phyloP scores from a whole-genome alignment of 108 stramenopile genomes.

The Cyclotella atomus region DNA sequence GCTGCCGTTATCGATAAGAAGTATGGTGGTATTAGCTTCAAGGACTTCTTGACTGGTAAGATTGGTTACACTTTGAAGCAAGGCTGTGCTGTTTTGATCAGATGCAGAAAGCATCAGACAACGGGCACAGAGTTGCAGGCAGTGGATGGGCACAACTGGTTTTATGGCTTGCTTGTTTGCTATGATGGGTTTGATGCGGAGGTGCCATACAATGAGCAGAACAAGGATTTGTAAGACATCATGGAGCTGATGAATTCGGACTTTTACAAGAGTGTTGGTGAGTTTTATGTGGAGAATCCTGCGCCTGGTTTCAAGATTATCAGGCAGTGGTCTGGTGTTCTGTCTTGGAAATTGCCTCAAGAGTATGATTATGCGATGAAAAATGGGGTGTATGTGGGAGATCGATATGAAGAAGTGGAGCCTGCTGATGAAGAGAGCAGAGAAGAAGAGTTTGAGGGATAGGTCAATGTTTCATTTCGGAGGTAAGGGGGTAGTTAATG shows the following conservation, averaged over 20 bases:
- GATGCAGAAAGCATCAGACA: background rate
- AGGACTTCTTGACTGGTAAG: background rate
- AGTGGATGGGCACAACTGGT: background rate
- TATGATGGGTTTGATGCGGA: background rate
- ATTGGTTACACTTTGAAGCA: background rate
- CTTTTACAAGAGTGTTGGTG: background rate
- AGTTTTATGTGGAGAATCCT: background rate
- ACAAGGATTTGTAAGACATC: background rate
- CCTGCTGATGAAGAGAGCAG: background rate
- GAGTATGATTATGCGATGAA: background rate
- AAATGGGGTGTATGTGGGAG: background rate
- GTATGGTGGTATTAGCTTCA: background rate
- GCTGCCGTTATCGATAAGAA: background rate
- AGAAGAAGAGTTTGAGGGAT: background rate
- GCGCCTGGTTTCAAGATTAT: background rate
- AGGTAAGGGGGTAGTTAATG: no score
- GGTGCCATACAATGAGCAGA: background rate
- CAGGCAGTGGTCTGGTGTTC: background rate
- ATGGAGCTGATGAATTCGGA: background rate
- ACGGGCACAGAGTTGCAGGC: background rate
- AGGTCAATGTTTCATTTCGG: no score
- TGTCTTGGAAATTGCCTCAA: background rate
- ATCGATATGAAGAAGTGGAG: background rate
- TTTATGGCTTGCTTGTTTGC: background rate
- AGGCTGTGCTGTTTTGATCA: background rate